Percentiles rank a stretch among this genome's conserved stretches.
Evolutionary conservation across 768 basidiomycete species (phyloP).

Genomic region (Neoboletus subvelutipes): DNA sequence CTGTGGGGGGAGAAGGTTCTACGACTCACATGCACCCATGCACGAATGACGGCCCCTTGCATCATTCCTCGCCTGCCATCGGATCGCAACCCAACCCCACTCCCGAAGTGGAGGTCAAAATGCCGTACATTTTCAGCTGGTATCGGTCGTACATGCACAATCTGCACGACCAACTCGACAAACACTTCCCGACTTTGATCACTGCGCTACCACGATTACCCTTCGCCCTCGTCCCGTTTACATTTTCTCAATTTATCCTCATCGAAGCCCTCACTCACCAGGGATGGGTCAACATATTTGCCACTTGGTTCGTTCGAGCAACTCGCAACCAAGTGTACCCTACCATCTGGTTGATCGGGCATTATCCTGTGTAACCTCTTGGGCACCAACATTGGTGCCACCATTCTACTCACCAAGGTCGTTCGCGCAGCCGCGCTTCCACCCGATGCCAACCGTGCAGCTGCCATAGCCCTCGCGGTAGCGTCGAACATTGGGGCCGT

Average conservation of each 20-base stretch:
- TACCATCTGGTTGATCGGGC: conserved; percentile 66
- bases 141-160: neutral
- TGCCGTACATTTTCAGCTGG: neutral
- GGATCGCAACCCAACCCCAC: neutral
- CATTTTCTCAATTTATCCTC: conserved; percentile 93
- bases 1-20: no score
- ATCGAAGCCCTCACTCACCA: conserved; percentile 78
- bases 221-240: conserved; percentile 83
- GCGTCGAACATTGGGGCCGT: conserved; percentile 91
- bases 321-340: conserved; percentile 43
- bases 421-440: conserved; percentile 48
- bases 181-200: conserved; percentile 69
- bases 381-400: conserved; percentile 90
- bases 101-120: neutral
- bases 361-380: conserved; percentile 78
- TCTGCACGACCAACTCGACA: conserved; percentile 12
- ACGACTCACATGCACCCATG: no score
- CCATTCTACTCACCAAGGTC: conserved; percentile 83
- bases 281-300: conserved; percentile 89
- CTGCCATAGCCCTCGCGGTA: conserved; percentile 74
- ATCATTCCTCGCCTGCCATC: no score
- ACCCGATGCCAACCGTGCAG: conserved; percentile 46
- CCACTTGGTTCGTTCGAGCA: conserved; percentile 58
- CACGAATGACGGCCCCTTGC: no score
- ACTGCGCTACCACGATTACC: conserved; percentile 69